Base-by-base conservation (phyloP, 1,284 basidiomycete species). In the Golubevia sp. region DNA sequence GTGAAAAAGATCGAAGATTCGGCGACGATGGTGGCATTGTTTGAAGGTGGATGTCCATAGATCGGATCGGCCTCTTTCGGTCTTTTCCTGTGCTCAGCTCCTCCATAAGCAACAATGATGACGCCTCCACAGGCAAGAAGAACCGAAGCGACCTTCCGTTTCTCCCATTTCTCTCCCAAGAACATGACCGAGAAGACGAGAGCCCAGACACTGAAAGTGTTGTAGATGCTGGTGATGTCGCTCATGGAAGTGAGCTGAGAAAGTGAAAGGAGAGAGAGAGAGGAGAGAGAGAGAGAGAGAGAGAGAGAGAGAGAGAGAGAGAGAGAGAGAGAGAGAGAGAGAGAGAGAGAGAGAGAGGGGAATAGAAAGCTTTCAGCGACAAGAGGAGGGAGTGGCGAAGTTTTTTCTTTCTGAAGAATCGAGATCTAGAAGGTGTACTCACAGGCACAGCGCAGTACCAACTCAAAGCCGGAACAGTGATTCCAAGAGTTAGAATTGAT, bases 161-260 rank as follows among this genome's bases (percentile, higher is more conserved):
- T 68, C 54, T 74, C 58, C 79, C 81, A 83, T 38, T 63, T 66
- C 34, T 82, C 79, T 38, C 77, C 71, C 8, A 83, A 67, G 27
- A 83, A 79, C 56, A 68, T 72, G n/a, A 83, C 76, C 8, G 75
- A 75, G 20, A 83, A 77, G 18, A 83, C 81, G 20, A 83, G 68
- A 27, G 81, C 81, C 75, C 77, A 82, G 2, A 83, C 71, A 21
- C 76, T 73, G 49, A 80, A 82, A 2, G 79, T 82, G 56, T 83
- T 83, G 71, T 83, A 83, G 57, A 83, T 80, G 38, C 79, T 69
- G 0, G 79, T 83, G 55, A 83, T 77, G 56, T 83, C 79, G 3
- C 76, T 78, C 81, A 83, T 83, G 51, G 69, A 72, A 15, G 81
- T 83, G 61, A 23, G 8, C 13, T 24, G 23, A n/a, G n/a, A n/a